Conservation (phyloP, 2,329 filamentous ascomycete species). For the Arthrobotrys musiformis region DNA sequence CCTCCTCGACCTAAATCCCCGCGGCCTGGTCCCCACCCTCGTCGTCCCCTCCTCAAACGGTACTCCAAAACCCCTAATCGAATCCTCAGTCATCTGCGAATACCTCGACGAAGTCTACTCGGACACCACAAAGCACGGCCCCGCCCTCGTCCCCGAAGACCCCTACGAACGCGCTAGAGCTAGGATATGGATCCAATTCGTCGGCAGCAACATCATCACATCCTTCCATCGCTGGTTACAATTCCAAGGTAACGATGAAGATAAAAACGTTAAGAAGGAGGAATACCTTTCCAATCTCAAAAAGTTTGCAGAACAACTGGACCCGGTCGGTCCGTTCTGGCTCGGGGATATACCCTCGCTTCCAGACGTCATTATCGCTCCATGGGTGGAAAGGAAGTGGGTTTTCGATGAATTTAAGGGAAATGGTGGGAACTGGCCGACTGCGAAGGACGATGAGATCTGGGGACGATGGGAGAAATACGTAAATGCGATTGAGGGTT, state of each 20-base stretch:
- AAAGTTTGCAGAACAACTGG: slow-evolving; percentile 73
- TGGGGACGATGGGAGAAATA: slow-evolving; percentile 76
- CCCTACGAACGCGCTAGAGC: slow-evolving; percentile 74
- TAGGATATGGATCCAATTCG: slow-evolving; percentile 79
- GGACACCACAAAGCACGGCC: slow-evolving; percentile 61
- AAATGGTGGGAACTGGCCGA: slow-evolving; percentile 66
- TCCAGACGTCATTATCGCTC: slow-evolving; percentile 76
- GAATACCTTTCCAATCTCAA: slow-evolving; percentile 72
- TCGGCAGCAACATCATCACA: slow-evolving; percentile 74
- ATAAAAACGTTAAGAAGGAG: slow-evolving; percentile 66
- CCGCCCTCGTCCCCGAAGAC: slow-evolving; percentile 69
- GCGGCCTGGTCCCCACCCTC: slow-evolving; percentile 79
- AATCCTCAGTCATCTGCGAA: slow-evolving; percentile 78
- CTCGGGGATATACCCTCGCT: slow-evolving; percentile 72
- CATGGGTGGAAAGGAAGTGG: slow-evolving; percentile 78
- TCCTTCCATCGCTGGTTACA: slow-evolving; percentile 74
- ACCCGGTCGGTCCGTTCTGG: slow-evolving; percentile 73
- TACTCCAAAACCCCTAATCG: slow-evolving; percentile 72
- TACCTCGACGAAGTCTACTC: slow-evolving; percentile 79
- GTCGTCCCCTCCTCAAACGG: slow-evolving; percentile 57
- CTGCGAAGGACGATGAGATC: slow-evolving; percentile 66
- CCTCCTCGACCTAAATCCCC: slow-evolving; percentile 77
- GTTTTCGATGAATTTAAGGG: slow-evolving; percentile 80
- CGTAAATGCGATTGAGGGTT: slow-evolving; percentile 70
- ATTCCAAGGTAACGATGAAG: slow-evolving; percentile 68